These are phyloP conservation scores for Cytospora mali DNA, from an alignment of 2,329 filamentous ascomycete genomes.

Conservation along the genomic window DNA sequence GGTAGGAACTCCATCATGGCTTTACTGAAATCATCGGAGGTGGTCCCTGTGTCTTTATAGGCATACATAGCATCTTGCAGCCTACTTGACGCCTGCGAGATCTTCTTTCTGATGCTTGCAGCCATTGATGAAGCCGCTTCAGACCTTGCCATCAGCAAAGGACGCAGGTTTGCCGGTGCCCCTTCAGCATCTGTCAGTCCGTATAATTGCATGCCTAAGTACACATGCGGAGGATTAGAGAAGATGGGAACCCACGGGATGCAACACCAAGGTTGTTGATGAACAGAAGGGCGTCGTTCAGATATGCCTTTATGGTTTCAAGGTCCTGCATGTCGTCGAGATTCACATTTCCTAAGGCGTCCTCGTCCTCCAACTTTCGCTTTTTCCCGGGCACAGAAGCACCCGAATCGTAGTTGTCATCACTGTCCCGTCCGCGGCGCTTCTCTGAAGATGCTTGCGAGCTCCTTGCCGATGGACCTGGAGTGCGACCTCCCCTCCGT, in stretches of 20 bases:
- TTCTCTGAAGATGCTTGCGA: not conserved
- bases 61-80: not conserved
- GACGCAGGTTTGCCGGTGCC: not conserved
- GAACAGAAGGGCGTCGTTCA: not conserved
- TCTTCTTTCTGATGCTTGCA: not conserved
- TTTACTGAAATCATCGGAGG: not conserved
- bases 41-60: not conserved
- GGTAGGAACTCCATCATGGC: not conserved
- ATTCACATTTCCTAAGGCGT: not conserved
- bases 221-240: not conserved
- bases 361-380: not conserved
- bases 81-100: not conserved
- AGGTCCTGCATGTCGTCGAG: not conserved
- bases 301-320: not conserved
- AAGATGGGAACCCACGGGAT: not conserved
- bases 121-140: not conserved
- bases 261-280: not conserved
- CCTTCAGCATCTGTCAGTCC: not conserved
- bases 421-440: not conserved
- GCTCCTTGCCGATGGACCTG: not conserved
- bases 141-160: not conserved
- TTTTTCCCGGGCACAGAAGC: not conserved
- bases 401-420: not conserved
- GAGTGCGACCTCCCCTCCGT: not conserved
- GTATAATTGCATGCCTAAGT: not conserved